Percentiles rank a stretch among this genome's conserved stretches.
Evolutionary conservation across 2,329 filamentous ascomycete genomes (phyloP).

Genomic region (Apiospora aurea): DNA sequence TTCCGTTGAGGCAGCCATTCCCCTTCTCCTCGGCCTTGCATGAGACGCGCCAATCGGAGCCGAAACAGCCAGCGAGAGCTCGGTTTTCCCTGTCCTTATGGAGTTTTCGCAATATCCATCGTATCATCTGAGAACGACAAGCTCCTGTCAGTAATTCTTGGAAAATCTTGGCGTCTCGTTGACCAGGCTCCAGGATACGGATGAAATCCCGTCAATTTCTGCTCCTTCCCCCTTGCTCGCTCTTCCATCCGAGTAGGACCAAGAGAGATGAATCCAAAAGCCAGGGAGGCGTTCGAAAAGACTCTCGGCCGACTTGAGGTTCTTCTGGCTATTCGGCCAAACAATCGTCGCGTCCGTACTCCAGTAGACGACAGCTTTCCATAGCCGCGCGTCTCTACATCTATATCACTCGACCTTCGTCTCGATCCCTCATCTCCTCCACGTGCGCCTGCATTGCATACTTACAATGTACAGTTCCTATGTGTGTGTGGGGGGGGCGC

Average conservation of each 20-base stretch:
- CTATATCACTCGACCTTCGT: neutral
- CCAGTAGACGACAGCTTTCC: neutral
- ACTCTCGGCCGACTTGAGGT: neutral
- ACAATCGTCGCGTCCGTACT: slow-evolving; percentile 1
- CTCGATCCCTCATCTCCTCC: neutral
- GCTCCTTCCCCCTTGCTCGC: neutral
- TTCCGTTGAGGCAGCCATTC: neutral
- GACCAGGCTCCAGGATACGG: neutral
- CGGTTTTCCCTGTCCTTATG: neutral
- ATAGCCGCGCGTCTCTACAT: slow-evolving; percentile 4
- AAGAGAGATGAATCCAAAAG: neutral
- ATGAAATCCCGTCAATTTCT: neutral
- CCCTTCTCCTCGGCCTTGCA: neutral
- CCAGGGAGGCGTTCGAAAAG: neutral
- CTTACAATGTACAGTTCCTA: neutral
- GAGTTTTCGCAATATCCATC: neutral
- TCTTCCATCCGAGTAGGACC: neutral
- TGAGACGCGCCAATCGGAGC: neutral
- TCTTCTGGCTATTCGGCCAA: slow-evolving; percentile 11
- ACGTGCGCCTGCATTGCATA: neutral
- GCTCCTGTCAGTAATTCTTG: neutral
- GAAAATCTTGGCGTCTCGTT: neutral
- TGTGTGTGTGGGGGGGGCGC: neutral
- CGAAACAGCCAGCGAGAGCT: neutral
- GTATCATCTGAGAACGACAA: neutral